These are phyloP conservation scores for Sporothrix globosa DNA, from an alignment of 2,329 filamentous ascomycete genomes.

Conservation along the genomic window DNA sequence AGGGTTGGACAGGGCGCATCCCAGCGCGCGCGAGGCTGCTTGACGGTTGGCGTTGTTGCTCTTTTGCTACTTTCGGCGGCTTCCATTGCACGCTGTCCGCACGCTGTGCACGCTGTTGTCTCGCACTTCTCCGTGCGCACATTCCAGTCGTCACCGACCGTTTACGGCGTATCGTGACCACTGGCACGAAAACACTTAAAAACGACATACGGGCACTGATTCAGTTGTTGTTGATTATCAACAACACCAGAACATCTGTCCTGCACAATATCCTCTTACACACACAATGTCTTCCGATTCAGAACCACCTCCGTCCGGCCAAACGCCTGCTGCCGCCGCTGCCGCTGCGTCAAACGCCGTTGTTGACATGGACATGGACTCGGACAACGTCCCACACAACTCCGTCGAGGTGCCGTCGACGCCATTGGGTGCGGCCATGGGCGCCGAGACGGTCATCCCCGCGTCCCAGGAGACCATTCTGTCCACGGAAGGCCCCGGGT, in stretches of 20 bases:
- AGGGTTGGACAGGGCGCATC: neutral
- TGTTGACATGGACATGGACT: conserved; percentile 30
- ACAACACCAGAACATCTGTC: neutral
- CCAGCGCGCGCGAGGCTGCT: neutral
- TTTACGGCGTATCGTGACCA: conserved; percentile 9
- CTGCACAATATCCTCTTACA: neutral
- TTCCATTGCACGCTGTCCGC: neutral
- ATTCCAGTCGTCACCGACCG: conserved; percentile 25
- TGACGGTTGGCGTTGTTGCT: neutral
- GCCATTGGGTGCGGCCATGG: conserved; percentile 39
- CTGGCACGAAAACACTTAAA: conserved; percentile 21
- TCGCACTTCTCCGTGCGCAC: neutral
- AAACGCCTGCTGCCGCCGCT: conserved; percentile 40
- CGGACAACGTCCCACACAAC: conserved; percentile 31
- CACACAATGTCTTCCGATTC: conserved; percentile 40
- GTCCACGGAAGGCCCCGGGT: conserved; percentile 60
- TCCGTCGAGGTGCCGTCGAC: conserved; percentile 44
- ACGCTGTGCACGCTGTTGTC: conserved; percentile 12
- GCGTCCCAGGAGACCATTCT: conserved; percentile 60
- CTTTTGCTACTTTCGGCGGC: conserved; percentile 17
- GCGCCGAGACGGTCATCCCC: conserved; percentile 37
- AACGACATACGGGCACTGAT: neutral
- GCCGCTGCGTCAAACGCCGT: conserved; percentile 12
- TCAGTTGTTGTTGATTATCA: neutral
- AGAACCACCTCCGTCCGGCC: conserved; percentile 43